Base-by-base conservation (phyloP, 1,284 basidiomycete species). In the Trametes versicolor region DNA sequence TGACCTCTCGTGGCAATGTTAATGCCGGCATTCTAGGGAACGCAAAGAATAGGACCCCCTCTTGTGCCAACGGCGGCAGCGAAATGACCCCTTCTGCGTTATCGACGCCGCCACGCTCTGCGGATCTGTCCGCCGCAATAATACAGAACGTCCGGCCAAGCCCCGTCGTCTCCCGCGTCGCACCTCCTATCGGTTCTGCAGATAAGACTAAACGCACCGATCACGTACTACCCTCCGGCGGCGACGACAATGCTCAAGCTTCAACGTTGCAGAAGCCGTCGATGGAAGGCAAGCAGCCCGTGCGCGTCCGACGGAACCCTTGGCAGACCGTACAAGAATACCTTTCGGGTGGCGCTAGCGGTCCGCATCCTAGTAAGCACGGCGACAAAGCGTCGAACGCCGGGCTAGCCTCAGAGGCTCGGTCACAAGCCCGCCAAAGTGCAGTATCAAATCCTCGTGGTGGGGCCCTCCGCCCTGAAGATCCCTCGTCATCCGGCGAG, bases 321-420 rank as follows among this genome's bases (percentile, higher is more conserved):
- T 76, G 80, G 53, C 81, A 84, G 66, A 81, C 84, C 15, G 80
- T 89, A 19, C 84, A 83, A 52, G 81, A 83, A 7, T 81, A 88
- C 70, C 81, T 89, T 21, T 57, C 68, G 45, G 53, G 53, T 27
- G 65, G 56, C 41, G 62, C 43, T 13, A 60, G 58, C 49, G 62
- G 57, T 43, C 23, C 61, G 51, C 63, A 59, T 34, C 53, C 41
- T 37, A 64, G 41, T 45, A 36, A 41, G 51, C 56, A 54, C 36
- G 50, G 51, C 37, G 64, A 64, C 47, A 61, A 36, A 48, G 51
- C 45, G 32, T 59, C 57, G 56, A 60, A 53, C 23, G 53, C 63
- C 52, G 66, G 59, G 43, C 55, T 51, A 58, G 41, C 54, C 50
- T 60, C 56, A 29, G 51, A 56, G 48, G 41, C 54, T 6, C 58